Base-by-base conservation (phyloP, 2,329 filamentous ascomycete species). In the Ascochyta fabae region DNA sequence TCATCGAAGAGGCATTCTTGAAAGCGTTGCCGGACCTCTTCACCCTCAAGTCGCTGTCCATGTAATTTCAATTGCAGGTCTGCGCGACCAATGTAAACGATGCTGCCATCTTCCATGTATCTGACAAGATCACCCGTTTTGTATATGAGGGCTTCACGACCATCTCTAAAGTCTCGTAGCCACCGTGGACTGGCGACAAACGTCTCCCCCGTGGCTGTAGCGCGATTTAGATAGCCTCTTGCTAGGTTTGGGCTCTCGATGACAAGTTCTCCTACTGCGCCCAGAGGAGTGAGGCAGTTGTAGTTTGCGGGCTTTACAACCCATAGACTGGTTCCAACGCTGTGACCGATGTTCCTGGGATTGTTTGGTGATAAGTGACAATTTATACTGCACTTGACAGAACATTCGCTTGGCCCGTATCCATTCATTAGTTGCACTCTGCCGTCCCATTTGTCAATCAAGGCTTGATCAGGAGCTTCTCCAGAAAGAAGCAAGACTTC, bases 51-150 rank as follows among this genome's bases (percentile, higher is more conserved):
- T 7, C 66, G 61, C 43, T 69, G 66, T 13, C 66, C 66, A 23
- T 51, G 75, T 24, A 78, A 64, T 36, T 68, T 67, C 40, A 68
- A 59, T 54, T 67, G 64, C 26, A 56, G 51, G 38, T 68, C 65
- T 39, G 57, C 46, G n/a, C 65, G 60, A 16, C 65, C 64, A 29
- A 63, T 52, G 40, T 62, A 67, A 13, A 58, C 48, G 36, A 67
- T 41, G 13, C 54, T 39, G 5, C 54, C 46, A 40, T 65, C 64
- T 0, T 80, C 66, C 2, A 83, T 81, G 48, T 95, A 82, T 15
- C 44, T 31, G 4, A 62, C 56, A 6, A 67, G 49, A 50, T 62
- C 58, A 13, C 60, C 60, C 12, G 60, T 56, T 36, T 58, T 59
- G 34, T 44, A 24, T 19, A 47, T 8, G 15, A 7, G 33, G 7